Conservation (phyloP, 2,329 filamentous ascomycete genomes). For the Dactylonectria macrodidyma region DNA sequence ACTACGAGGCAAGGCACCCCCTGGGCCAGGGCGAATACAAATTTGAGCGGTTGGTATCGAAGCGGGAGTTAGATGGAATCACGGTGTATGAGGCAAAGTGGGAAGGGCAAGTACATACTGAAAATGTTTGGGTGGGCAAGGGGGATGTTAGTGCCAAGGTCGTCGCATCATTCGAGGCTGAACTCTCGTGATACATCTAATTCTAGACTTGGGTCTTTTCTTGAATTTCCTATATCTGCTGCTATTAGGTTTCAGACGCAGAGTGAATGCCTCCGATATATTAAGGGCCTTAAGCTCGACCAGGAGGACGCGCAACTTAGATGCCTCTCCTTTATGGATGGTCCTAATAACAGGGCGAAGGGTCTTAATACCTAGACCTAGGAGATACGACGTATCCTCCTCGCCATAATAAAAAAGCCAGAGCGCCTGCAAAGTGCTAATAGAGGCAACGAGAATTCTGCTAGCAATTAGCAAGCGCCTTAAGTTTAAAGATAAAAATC, state of each 20-base stretch:
- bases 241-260: not conserved
- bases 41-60: not conserved
- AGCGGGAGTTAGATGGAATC: conserved; percentile 1
- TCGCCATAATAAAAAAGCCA: not conserved
- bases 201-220: too few species aligned
- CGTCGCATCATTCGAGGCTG: not conserved
- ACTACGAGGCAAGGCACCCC: conserved; percentile 2
- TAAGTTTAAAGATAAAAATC: too few species aligned
- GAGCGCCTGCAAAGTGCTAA: not conserved
- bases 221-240: too few species aligned
- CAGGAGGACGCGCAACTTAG: not conserved
- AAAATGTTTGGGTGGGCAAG: conserved; percentile 5
- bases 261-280: not conserved
- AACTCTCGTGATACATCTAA: too few species aligned
- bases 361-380: not conserved
- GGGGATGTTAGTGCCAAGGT: conserved; percentile 1
- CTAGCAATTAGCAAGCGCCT: not conserved
- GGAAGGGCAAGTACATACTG: conserved; percentile 3
- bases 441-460: not conserved
- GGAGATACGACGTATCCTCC: not conserved
- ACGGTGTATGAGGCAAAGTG: conserved; percentile 2
- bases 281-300: not conserved
- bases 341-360: not conserved
- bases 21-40: conserved; percentile 1
- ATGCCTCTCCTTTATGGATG: not conserved